Conservation (phyloP, 345 rosid genomes). For the Leavenworthia alabamica region DNA sequence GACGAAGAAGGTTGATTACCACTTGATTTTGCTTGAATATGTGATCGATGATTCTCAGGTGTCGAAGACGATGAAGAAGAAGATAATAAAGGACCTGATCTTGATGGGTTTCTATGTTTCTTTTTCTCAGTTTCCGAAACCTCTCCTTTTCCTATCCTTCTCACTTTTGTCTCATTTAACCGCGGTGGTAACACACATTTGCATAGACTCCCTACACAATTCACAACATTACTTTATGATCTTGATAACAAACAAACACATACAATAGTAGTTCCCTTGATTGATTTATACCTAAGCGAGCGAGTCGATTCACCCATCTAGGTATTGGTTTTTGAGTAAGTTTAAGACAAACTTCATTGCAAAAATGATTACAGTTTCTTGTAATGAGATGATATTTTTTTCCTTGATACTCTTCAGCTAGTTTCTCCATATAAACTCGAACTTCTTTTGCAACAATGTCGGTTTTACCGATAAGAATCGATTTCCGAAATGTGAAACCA, state of each 20-base stretch:
- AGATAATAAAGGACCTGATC: conserved; percentile 47
- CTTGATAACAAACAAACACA: too few relatives aligned
- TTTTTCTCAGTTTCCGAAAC: conserved; percentile 48
- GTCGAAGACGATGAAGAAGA: conserved; percentile 37
- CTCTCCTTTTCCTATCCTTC: conserved; percentile 40
- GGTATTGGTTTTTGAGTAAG: conserved; percentile 76
- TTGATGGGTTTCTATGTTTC: conserved; percentile 53
- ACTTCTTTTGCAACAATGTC: conserved; percentile 77
- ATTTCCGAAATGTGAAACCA: conserved; percentile 80
- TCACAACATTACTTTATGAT: too few relatives aligned
- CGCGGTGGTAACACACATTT: conserved; percentile 89
- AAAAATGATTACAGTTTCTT: conserved; percentile 92
- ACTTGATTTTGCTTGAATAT: conserved; percentile 18
- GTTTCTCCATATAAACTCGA: conserved; percentile 64
- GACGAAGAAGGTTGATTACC: conserved; percentile 31
- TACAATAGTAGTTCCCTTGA: too few relatives aligned
- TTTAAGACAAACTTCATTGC: conserved; percentile 70
- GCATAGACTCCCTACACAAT: too few relatives aligned
- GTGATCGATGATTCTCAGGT: conserved; percentile 27
- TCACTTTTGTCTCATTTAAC: conserved; percentile 61
- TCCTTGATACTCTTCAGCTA: conserved; percentile 67
- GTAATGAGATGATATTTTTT: conserved; percentile 80
- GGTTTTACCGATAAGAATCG: conserved; percentile 84
- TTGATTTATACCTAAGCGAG: conserved; percentile 96
- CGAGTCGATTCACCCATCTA: conserved; percentile 93